Evolutionary conservation across 2,329 filamentous ascomycete genomes (phyloP).

Genomic region (Calonectria crousiana): DNA sequence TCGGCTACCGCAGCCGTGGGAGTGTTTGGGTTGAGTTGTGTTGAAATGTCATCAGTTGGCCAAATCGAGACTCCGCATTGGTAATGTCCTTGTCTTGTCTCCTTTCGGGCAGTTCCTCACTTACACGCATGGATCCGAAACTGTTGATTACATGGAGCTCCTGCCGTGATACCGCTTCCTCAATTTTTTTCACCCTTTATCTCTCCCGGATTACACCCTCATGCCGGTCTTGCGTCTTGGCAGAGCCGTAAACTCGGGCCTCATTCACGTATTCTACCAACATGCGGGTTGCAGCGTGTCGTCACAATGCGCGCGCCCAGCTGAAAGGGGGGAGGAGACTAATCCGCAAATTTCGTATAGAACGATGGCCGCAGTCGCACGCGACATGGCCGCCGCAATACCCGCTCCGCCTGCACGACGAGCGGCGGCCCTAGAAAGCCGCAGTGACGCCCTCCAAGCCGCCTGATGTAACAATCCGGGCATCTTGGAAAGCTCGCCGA

Average conservation of each 20-base stretch:
- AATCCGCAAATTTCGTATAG: conserved; percentile 8
- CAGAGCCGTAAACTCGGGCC: neutral
- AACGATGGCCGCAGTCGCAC: neutral
- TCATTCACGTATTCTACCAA: neutral
- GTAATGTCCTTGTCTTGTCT: neutral
- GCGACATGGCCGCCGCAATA: neutral
- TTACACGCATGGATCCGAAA: neutral
- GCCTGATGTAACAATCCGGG: neutral
- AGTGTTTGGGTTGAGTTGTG: neutral
- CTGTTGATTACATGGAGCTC: neutral
- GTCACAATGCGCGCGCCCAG: neutral
- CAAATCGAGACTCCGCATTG: neutral
- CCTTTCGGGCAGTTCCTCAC: conserved; percentile 1
- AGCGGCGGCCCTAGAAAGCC: neutral
- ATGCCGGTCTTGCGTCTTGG: neutral
- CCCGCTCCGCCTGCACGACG: neutral
- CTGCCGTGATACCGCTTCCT: neutral
- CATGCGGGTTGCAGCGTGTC: neutral
- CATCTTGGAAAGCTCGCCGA: neutral
- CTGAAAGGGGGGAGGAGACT: neutral
- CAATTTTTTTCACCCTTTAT: neutral
- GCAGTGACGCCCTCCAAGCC: neutral
- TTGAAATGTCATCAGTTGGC: neutral
- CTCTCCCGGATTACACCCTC: neutral
- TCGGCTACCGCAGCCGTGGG: conserved; percentile 1